These are phyloP conservation scores for Scleromitrula shiraiana DNA, from an alignment of 2,329 filamentous ascomycete genomes.

Conservation along the genomic window DNA sequence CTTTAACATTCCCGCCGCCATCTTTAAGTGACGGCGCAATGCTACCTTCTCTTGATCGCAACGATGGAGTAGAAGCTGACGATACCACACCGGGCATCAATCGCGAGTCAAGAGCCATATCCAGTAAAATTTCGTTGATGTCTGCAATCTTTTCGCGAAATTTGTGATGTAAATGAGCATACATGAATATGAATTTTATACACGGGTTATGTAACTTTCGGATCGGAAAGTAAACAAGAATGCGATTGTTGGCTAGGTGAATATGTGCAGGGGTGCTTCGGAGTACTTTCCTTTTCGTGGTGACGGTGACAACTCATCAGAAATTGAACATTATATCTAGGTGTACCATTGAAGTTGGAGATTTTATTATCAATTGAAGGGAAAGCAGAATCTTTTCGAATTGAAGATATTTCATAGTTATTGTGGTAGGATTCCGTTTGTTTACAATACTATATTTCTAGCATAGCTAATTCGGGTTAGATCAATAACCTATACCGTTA, in stretches of 20 bases:
- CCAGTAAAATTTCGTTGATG: slow-evolving; percentile 30
- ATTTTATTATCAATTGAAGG: not conserved
- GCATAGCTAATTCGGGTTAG: not conserved
- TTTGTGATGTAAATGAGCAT: slow-evolving; percentile 22
- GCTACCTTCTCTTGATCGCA: slow-evolving; percentile 65
- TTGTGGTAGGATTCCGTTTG: not conserved
- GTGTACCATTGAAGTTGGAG: not conserved
- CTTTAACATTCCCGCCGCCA: slow-evolving; percentile 68
- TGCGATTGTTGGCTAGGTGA: too few relatives aligned
- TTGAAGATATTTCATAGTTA: not conserved
- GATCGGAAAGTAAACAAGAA: not conserved
- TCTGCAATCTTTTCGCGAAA: slow-evolving; percentile 20
- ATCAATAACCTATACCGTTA: too few relatives aligned
- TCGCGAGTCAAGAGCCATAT: slow-evolving; percentile 35
- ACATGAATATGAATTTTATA: slow-evolving; percentile 17
- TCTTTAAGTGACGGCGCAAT: slow-evolving; percentile 45
- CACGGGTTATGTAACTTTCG: not conserved
- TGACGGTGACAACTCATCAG: too few relatives aligned
- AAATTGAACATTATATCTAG: too few relatives aligned
- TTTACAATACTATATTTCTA: not conserved
- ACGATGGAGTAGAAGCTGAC: slow-evolving; percentile 69
- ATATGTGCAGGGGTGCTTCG: too few relatives aligned
- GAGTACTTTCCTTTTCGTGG: too few relatives aligned
- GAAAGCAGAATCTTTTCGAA: not conserved
- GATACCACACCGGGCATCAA: slow-evolving; percentile 46